Base-by-base conservation (phyloP, 371 early-diverging fungal species). In the Coemansia sp. region DNA sequence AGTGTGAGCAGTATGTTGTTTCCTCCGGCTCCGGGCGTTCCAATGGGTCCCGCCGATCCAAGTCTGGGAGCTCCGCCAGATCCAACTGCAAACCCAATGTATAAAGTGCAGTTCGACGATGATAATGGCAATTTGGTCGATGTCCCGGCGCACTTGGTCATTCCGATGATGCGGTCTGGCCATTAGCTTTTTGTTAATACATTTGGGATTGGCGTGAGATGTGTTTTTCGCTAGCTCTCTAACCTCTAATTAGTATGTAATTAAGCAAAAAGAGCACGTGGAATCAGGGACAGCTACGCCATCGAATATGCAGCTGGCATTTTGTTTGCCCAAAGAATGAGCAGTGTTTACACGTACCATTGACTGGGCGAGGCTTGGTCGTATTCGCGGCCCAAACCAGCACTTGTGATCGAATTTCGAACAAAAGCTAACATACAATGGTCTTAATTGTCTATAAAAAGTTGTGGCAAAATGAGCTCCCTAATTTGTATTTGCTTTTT, bases 21-120 rank as follows among this genome's bases (percentile, higher is more conserved):
- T 24, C 60, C 67, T 5, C 60, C 67, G 1, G 67, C 47, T 10
- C 67, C 62, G 16, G 61, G 61, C 5, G 34, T 40, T 55, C 63
- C 59, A 1, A 37, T 59, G 31, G 64, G 59, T 42, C 56, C 66
- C 0, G 60, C 66, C 1, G 71, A 61, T 5, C 34, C 34, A 3
- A 34, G 26, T 22, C 39, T 27, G 16, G 39, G 16, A 3, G 62
- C 64, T 3, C 59, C 48, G 55, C 64, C 72, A 1, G 58, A 71
- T 40, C 75, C 72, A 0, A 34, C 16, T 0, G 14, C 63, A 1
- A 74, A 73, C 18, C 75, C 75, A 4, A 71, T 75, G 75, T 77
- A 77, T 56, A 68, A 66, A 40, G 57, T 77, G 29, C 68, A 66
- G 63, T 77, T 77, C 47, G 77, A 77, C 50, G 77, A 77, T 39